Conservation (phyloP, 148 eudicot genomes). For the Vaccinium vitisidaea region DNA sequence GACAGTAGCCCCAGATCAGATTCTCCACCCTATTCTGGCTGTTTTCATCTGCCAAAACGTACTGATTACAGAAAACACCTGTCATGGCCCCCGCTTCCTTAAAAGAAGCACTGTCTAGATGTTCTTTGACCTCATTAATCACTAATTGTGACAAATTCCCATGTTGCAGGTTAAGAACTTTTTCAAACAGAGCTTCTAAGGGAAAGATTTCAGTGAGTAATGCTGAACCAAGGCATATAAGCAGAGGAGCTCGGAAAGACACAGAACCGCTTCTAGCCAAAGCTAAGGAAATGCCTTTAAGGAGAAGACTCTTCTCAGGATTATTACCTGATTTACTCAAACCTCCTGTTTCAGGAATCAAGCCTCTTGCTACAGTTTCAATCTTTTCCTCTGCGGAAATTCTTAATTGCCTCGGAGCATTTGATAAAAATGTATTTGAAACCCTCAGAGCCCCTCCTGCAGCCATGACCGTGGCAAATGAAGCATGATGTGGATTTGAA, state of each 20-base stretch:
- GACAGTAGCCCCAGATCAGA: slow-evolving; percentile 74
- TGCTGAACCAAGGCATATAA: slow-evolving; percentile 62
- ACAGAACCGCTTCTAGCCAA: slow-evolving; percentile 67
- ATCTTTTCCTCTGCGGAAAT: slow-evolving; percentile 55
- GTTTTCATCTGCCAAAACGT: slow-evolving; percentile 63
- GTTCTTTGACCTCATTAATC: slow-evolving; percentile 48
- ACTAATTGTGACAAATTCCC: slow-evolving; percentile 21
- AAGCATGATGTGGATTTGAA: slow-evolving; percentile 35
- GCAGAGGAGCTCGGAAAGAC: slow-evolving; percentile 44
- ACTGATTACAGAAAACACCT: slow-evolving; percentile 73
- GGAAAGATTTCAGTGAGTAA: slow-evolving; percentile 78
- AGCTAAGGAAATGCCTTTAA: slow-evolving; percentile 70
- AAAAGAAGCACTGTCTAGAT: slow-evolving; percentile 52
- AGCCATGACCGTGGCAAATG: slow-evolving; percentile 68
- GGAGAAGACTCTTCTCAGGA: slow-evolving; percentile 38
- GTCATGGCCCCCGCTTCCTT: slow-evolving; percentile 92
- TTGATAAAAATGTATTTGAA: slow-evolving; percentile 45
- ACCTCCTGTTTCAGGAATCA: slow-evolving; percentile 39
- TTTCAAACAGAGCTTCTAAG: slow-evolving; percentile 44
- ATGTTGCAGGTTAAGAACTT: slow-evolving; percentile 35
- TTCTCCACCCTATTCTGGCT: slow-evolving; percentile 56
- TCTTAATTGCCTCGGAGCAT: slow-evolving; percentile 37
- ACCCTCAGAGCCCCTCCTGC: slow-evolving; percentile 85
- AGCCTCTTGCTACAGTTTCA: slow-evolving; percentile 52
- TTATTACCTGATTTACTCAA: slow-evolving; percentile 21